A percentile compares a stretch with the other conserved stretches of the same genome.
Conservation (phyloP, 2,329 filamentous ascomycete genomes). For the Paraphoma sp. region DNA sequence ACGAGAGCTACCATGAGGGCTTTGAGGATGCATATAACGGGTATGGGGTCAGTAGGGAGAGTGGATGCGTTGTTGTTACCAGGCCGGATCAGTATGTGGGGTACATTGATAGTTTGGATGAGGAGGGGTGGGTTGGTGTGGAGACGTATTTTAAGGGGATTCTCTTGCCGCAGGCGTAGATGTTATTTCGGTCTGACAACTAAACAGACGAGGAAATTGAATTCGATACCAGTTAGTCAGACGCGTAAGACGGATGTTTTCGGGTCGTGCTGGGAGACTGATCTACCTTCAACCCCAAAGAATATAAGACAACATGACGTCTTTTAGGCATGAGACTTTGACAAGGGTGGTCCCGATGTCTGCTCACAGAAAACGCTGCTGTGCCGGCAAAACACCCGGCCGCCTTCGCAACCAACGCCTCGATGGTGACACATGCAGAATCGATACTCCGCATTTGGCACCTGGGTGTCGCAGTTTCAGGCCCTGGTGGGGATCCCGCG, state of each 20-base stretch:
- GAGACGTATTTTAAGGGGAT: conserved; percentile 43
- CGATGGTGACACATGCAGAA: neutral
- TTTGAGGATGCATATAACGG: conserved; percentile 58
- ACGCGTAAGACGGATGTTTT: too few species aligned
- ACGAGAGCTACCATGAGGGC: conserved; percentile 52
- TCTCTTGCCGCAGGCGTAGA: conserved; percentile 12
- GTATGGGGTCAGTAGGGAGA: conserved; percentile 63
- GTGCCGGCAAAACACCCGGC: neutral
- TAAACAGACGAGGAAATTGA: neutral
- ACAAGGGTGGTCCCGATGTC: neutral
- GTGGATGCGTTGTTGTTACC: conserved; percentile 65
- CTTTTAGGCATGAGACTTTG: too few species aligned
- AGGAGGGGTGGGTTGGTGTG: conserved; percentile 33
- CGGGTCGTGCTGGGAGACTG: too few species aligned
- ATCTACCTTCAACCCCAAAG: too few species aligned
- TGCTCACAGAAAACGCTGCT: neutral
- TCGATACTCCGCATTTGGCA: neutral
- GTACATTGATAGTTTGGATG: conserved; percentile 48
- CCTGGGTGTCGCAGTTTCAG: conserved; percentile 1
- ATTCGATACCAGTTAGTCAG: too few species aligned
- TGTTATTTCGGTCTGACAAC: neutral
- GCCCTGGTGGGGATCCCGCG: neutral
- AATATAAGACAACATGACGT: too few species aligned
- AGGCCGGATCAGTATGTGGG: conserved; percentile 73
- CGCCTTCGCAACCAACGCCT: neutral